phyloP scores from a whole-genome alignment of 768 basidiomycete species.

The Cystofilobasidium bisporidii region DNA sequence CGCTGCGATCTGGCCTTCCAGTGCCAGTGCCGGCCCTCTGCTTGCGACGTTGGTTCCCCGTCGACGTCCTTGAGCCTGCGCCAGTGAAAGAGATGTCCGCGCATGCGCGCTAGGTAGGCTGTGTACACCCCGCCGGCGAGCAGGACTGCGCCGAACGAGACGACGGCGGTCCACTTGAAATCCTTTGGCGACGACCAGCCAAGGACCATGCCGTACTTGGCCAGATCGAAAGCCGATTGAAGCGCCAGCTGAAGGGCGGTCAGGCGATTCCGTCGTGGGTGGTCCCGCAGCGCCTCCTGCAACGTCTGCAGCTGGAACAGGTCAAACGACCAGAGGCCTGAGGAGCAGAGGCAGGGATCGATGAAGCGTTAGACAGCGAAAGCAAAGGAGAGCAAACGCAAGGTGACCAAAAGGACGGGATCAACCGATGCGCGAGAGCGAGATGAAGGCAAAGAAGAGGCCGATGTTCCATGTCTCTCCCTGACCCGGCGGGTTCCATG shows the following conservation, averaged over 20 bases:
- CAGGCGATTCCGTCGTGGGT: conserved; percentile 47
- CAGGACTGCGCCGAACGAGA: conserved; percentile 40
- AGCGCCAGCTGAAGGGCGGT: conserved; percentile 42
- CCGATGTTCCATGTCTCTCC: conserved; percentile 40
- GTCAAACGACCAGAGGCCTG: conserved; percentile 52
- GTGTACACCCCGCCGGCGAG: conserved; percentile 31
- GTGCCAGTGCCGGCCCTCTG: not conserved
- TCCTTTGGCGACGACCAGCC: conserved; percentile 23
- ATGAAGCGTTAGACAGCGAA: too few species aligned
- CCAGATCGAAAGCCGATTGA: conserved; percentile 38
- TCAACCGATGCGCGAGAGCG: conserved; percentile 34
- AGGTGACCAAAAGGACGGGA: too few species aligned
- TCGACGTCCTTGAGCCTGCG: not conserved
- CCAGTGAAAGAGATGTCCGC: conserved; percentile 17
- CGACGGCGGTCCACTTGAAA: conserved; percentile 41
- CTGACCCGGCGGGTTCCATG: conserved; percentile 3
- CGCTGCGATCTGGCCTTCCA: not conserved
- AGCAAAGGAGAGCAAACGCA: too few species aligned
- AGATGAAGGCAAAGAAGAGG: conserved; percentile 43
- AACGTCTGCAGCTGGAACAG: conserved; percentile 48
- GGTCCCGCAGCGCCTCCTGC: conserved; percentile 44
- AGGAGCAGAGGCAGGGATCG: conserved; percentile 43
- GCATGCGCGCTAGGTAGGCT: conserved; percentile 7
- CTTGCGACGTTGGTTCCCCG: not conserved
- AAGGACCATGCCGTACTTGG: conserved; percentile 34